Percentiles rank a stretch among this genome's conserved stretches.
These are phyloP conservation scores for Ustulina deusta DNA, from an alignment of 2,329 filamentous ascomycete species.

Conservation along the genomic window DNA sequence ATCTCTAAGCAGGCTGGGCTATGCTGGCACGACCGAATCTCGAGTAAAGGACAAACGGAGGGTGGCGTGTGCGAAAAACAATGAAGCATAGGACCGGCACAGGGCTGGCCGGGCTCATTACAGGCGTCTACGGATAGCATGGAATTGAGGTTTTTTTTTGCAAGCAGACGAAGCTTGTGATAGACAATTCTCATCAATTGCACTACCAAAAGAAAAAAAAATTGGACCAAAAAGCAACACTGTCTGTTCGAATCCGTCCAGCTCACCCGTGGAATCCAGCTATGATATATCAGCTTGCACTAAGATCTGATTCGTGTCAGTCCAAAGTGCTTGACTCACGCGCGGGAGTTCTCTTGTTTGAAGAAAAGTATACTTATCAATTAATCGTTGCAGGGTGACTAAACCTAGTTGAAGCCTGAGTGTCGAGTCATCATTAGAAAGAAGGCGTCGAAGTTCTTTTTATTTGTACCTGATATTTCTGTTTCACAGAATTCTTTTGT, in stretches of 20 bases:
- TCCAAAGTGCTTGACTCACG: neutral
- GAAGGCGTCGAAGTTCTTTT: neutral
- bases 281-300: neutral
- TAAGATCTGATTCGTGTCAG: neutral
- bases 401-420: too few species aligned
- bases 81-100: conserved; percentile 49
- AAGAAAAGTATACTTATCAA: neutral
- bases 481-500: conserved; percentile 49
- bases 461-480: conserved; percentile 20
- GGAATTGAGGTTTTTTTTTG: conserved; percentile 57
- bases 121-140: conserved; percentile 69
- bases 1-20: conserved; percentile 34
- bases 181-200: conserved; percentile 50
- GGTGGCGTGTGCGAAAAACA: conserved; percentile 39
- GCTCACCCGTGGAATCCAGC: neutral
- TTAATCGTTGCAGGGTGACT: neutral
- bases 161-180: conserved; percentile 51
- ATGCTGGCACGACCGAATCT: conserved; percentile 37
- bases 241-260: conserved; percentile 13
- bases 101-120: conserved; percentile 55
- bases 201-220: conserved; percentile 41
- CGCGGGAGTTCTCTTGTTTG: neutral
- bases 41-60: conserved; percentile 38
- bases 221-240: conserved; percentile 29
- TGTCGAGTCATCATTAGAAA: neutral